A percentile compares a stretch with the other conserved stretches of the same genome.
Evolutionary conservation across 192 early-diverging fungal species (phyloP).

Genomic region (Coemansia reversa): DNA sequence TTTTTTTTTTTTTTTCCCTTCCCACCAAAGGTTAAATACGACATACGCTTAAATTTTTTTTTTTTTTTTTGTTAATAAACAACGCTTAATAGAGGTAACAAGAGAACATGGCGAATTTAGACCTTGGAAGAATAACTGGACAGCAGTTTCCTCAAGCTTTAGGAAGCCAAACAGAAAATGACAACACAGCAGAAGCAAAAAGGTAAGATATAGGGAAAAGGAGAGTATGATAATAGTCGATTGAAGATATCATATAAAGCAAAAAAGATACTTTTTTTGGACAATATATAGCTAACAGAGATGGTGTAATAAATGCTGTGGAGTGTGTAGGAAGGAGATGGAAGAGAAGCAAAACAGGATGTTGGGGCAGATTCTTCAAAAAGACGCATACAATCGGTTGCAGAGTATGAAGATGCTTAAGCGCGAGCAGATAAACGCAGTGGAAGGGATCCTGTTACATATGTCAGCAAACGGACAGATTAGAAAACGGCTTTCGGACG

Average conservation of each 20-base stretch:
- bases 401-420: conserved; percentile 48
- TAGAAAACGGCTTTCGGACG: conserved; percentile 76
- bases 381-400: conserved; percentile 78
- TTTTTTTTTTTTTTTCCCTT: neutral
- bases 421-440: conserved; percentile 54
- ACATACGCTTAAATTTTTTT: neutral
- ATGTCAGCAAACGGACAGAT: conserved; percentile 88
- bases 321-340: conserved; percentile 46
- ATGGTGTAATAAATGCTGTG: neutral
- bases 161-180: neutral
- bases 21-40: neutral
- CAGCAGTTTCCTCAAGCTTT: neutral
- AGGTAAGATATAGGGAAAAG: neutral
- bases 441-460: conserved; percentile 86
- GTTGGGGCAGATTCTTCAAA: conserved; percentile 79
- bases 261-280: neutral
- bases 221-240: neutral
- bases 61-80: neutral
- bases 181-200: neutral
- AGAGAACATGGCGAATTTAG: neutral
- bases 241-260: neutral
- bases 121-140: neutral
- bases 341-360: conserved; percentile 82
- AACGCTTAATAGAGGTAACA: neutral
- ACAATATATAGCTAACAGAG: neutral